Base-by-base conservation (phyloP, 1,139 yeast species). In the Blastobotrys malaysiensis region DNA sequence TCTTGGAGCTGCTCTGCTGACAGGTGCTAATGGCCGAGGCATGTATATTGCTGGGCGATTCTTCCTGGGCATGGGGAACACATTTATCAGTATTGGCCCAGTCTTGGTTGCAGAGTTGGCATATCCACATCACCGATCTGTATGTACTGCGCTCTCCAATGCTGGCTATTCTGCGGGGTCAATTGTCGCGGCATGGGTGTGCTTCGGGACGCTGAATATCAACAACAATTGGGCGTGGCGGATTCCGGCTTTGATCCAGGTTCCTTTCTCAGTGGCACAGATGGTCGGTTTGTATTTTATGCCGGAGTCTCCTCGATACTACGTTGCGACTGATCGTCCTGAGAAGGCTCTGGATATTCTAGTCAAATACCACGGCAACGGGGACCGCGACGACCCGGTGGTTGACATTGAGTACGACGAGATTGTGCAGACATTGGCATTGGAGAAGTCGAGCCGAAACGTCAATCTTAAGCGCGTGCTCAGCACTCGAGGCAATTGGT, bases 231-330 rank as follows among this genome's bases (percentile, higher is more conserved):
- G 21, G 54, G 52, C 21, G 46, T 55, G 55, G 47, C 49, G 44
- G 27, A 51, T 43, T n/a, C 57, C 48, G 50, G 43, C 45, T 43
- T n/a, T 44, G 18, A n/a, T 39, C 20, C 49, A 39, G 24, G 18
- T 50, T n/a, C 48, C 49, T 9, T 50, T 55, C 5, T 50, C 55
- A 18, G 14, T 54, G 31, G 14, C 36, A 2, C 51, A 52, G 26
- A 46, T 26, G 11, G 16, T 53, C 13, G 57, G 51, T 1, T 31
- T 63, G 22, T 54, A 49, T 31, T 61, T 62, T 47, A 57, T 59
- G 49, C 61, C 61, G 5, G 63, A 59, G 27, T 81, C 88, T n/a
- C 90, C 91, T 57, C 79, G 89, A 71, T 84, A 78, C 74, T 81
- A 65, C 64, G 80, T 85, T 31, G 68, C 71, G 49, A 68, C 69